Evolutionary conservation across 768 basidiomycete species (phyloP), one percentile per base, ranked within the genome.

Genomic region (Tylopilus felleus): DNA sequence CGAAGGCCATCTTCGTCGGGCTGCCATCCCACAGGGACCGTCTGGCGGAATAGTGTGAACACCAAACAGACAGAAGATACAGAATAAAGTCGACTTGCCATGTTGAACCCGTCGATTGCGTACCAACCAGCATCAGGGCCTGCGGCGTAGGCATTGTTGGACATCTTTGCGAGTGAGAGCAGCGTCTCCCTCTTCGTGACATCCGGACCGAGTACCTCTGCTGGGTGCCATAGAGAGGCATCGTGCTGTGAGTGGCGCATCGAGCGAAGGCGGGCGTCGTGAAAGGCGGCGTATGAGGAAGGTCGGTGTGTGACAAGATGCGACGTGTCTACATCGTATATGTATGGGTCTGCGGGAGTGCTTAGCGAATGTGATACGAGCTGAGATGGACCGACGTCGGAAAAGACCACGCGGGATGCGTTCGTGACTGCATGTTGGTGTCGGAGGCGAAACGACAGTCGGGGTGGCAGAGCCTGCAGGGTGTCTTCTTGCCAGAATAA

Each of bases 1-100:
- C 96, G 80, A 55, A 98, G 81, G 0, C 94, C 93, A 66, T 97
- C 91, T n/a, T 84, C 84, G 23, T 86, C 81, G 0, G 89, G 86
- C 59, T 88, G 83, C 94, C 95, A 98, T 13, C 96, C 96, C 61
- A 93, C 86, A 0, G 94, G 89, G 27, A 76, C 74, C 27, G 77
- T 80, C 84, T 90, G 57, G 16, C 17, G 33, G 13, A 23, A 47
- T 5, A 13, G 47, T 47, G 23, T 51, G 19, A 2, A 36, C 14
- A 51, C 31, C 1, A 19, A 9, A 1, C 3, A 46, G 7, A 25
- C 1, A 36, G 1, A 35, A 36, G 52, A 31, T 0, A 23, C n/a
- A 8, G 17, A 3, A 22, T 16, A 14, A 51, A 43, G 21, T 29
- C 62, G 42, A 57, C 79, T 60, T 64, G 83, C 86, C 21, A 62